Evolutionary conservation across 139 green algal species (phyloP).

Genomic region (Gonium pectorale): DNA sequence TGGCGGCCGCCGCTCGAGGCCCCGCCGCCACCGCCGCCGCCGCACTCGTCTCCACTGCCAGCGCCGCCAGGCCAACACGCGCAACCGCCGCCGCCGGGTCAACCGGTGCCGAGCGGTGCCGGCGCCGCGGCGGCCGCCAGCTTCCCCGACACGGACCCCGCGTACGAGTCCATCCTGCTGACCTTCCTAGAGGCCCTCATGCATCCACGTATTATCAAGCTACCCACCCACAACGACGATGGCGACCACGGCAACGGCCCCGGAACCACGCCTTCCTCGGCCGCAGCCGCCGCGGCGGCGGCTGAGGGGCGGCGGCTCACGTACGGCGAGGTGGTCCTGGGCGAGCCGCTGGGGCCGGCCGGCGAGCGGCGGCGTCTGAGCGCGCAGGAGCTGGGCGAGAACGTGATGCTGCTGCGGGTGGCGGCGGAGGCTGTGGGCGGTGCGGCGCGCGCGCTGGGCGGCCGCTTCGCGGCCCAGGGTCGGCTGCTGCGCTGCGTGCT

Average conservation of each 20-base stretch:
- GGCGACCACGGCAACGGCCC: no score
- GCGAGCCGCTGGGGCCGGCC: neutral
- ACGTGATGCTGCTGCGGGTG: conserved; percentile 72
- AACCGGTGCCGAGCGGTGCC: no score
- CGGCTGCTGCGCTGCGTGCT: conserved; percentile 68
- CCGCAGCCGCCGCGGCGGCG: neutral
- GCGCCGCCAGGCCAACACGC: no score
- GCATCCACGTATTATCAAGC: neutral
- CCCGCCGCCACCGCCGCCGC: neutral
- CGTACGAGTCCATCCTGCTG: conserved; percentile 29
- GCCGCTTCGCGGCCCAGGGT: conserved; percentile 57
- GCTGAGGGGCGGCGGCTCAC: neutral
- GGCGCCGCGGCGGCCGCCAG: neutral
- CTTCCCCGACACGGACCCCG: conserved; percentile 15
- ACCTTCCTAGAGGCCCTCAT: conserved; percentile 50
- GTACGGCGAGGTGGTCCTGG: conserved; percentile 35
- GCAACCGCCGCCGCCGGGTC: no score
- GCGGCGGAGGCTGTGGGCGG: conserved; percentile 69
- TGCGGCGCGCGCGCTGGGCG: conserved; percentile 57
- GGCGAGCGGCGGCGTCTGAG: neutral
- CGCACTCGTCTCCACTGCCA: no score
- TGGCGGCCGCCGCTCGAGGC: conserved; percentile 49
- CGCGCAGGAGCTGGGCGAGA: conserved; percentile 64
- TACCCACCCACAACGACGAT: conserved; percentile 10
- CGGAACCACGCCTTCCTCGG: neutral